Base-by-base conservation (phyloP, 345 rosid genomes). In the Populus simonii region DNA sequence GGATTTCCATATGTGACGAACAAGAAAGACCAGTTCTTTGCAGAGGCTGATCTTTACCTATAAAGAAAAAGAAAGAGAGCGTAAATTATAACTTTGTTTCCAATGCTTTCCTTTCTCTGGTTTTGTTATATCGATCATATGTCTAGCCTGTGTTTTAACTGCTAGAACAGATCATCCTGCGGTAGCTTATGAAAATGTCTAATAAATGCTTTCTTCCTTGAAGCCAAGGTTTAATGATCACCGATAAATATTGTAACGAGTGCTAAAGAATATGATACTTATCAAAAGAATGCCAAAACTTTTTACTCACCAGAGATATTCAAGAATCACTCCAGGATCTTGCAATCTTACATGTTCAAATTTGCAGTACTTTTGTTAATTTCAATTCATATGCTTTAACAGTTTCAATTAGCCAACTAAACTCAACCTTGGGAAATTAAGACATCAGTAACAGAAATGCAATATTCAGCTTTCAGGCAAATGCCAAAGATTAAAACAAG, bases 1-100 rank as follows among this genome's bases (percentile, higher is more conserved):
- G 78, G 76, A 63, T 84, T 27, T 82, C 86, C 31, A 80, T 71
- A 20, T 74, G 78, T 41, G 88, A 90, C 70, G 92, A 87, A 71
- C 92, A 89, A 81, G 91, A 89, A 82, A 85, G 89, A 69, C 69
- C 83, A 29, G 85, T 81, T n/a, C 79, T 87, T 31, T 83, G 87
- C 88, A 80, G 93, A 76, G 94, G 92, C 8, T 90, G 78, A 92
- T 20, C 53, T 53, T 39, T 55, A 70, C n/a, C 29, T 27, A 8
- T 10, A n/a, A 39, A 73, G 41, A 72, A 29, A 33, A 55, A 13
- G 31, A 4, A 70, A 51, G 47, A 77, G 23, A 75, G 74, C 47
- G 51, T 62, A 67, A 25, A 65, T 11, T 23, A 53, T 83, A 66
- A 47, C 33, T 47, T 78, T 25, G 59, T 75, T 75, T 68, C 73